These are phyloP conservation scores for Arthrobotrys entomopaga DNA, from an alignment of 2,329 filamentous ascomycete species.

Conservation along the genomic window DNA sequence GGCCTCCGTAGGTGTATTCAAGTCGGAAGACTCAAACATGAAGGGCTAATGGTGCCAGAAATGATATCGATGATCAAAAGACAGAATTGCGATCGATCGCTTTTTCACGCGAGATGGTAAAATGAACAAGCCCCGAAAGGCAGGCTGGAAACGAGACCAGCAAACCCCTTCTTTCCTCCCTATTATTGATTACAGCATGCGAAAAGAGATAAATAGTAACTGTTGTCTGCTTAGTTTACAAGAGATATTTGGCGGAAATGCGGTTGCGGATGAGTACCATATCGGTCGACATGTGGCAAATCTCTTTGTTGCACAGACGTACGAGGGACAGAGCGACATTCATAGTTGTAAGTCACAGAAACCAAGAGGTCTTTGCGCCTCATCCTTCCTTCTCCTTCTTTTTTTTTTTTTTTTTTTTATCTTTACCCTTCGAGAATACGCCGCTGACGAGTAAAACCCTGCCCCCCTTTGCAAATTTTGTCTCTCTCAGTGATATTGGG, in stretches of 20 bases:
- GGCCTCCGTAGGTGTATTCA: conserved; percentile 70
- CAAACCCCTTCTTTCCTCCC: conserved; percentile 1
- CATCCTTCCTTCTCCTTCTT: background rate
- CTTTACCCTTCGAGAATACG: background rate
- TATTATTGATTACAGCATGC: background rate
- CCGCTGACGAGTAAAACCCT: background rate
- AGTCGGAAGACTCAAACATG: conserved; percentile 91
- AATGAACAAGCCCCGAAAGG: background rate
- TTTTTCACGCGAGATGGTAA: conserved; percentile 77
- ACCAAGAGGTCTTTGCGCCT: background rate
- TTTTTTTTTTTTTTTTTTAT: too few relatives aligned
- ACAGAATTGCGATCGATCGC: conserved; percentile 92
- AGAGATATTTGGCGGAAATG: conserved; percentile 97
- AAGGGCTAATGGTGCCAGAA: conserved; percentile 85
- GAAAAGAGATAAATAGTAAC: conserved; percentile 1
- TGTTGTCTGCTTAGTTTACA: conserved; percentile 73
- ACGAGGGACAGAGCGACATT: conserved; percentile 98
- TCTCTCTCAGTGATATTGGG: conserved; percentile 69
- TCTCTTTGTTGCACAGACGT: conserved; percentile 95
- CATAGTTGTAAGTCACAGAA: conserved; percentile 74
- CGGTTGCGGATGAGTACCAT: conserved; percentile 95
- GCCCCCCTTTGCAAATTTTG: too few relatives aligned
- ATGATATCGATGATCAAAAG: conserved; percentile 98
- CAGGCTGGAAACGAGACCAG: too few relatives aligned
- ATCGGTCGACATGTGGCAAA: conserved; percentile 96